Conservation (phyloP, 768 basidiomycete species). For the Serpula lacrymans region DNA sequence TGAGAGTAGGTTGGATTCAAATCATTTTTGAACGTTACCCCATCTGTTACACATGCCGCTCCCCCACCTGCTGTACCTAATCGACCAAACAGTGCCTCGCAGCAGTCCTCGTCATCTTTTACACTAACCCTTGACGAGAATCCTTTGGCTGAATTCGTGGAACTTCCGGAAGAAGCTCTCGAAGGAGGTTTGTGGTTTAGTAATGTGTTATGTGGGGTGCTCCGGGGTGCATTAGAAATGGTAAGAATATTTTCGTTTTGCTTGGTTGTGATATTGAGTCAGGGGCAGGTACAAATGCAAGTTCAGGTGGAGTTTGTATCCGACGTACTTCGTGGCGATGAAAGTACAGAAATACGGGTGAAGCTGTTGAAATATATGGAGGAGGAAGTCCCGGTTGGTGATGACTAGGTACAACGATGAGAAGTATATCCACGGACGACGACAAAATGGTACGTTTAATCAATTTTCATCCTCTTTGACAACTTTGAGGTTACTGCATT, state of each 20-base stretch:
- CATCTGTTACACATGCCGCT: conserved; percentile 68
- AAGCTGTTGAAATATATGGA: conserved; percentile 88
- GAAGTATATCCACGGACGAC: no score
- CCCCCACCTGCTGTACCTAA: conserved; percentile 48
- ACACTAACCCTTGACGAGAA: conserved; percentile 91
- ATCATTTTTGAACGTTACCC: conserved; percentile 91
- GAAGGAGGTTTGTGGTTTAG: conserved; percentile 96
- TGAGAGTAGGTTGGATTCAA: conserved; percentile 87
- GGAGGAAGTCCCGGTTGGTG: conserved; percentile 92
- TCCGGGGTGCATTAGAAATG: conserved; percentile 95
- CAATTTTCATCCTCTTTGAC: no score
- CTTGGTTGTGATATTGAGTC: neutral
- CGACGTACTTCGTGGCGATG: conserved; percentile 90
- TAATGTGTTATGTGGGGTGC: conserved; percentile 92
- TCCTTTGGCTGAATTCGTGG: conserved; percentile 94
- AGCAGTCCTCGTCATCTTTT: conserved; percentile 59
- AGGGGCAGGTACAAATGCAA: conserved; percentile 86
- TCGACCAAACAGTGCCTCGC: conserved; percentile 39
- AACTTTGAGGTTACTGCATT: no score
- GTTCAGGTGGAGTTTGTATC: conserved; percentile 87
- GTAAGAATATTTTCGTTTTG: conserved; percentile 41
- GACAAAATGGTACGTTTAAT: no score
- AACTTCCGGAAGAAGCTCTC: conserved; percentile 88
- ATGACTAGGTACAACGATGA: conserved; percentile 82
- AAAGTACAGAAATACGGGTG: conserved; percentile 90